Conservation (phyloP, 2,329 filamentous ascomycete genomes). For the Fusarium miscanthi region DNA sequence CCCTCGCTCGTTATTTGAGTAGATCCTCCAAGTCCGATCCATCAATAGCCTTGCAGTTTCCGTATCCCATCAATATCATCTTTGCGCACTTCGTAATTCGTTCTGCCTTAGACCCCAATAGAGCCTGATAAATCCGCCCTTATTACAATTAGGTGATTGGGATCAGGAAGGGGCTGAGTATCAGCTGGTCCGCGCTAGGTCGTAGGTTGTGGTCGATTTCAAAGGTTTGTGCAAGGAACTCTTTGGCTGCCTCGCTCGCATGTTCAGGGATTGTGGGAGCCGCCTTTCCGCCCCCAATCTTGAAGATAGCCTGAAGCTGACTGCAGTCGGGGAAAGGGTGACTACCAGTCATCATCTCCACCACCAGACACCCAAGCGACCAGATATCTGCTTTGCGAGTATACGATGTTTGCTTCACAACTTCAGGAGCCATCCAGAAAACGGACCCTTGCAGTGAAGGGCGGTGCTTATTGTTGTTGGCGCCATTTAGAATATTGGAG, state of each 20-base stretch:
- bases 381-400: constrained; percentile 99
- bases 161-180: constrained; percentile 83
- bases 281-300: constrained; percentile 90
- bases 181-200: constrained; percentile 90
- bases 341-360: constrained; percentile 98
- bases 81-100: constrained; percentile 17
- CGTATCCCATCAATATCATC: not conserved
- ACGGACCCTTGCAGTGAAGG: constrained; percentile 94
- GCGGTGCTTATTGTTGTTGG: constrained; percentile 73
- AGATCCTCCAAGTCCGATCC: not conserved
- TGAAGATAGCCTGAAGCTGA: constrained; percentile 98
- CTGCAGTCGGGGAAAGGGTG: constrained; percentile 98
- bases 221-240: constrained; percentile 89
- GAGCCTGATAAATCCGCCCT: not conserved
- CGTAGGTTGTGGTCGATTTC: constrained; percentile 94
- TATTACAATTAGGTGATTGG: constrained; percentile 65
- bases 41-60: not conserved
- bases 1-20: not conserved
- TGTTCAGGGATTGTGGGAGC: constrained; percentile 89
- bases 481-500: constrained; percentile 80
- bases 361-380: constrained; percentile 95
- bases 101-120: not conserved
- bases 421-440: constrained; percentile 99
- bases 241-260: constrained; percentile 84
- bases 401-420: constrained; percentile 97